A percentile compares a stretch with the other conserved stretches of the same genome.
These are phyloP conservation scores for Misopates orontium DNA, from an alignment of 257 asterid genomes.

Conservation along the genomic window DNA sequence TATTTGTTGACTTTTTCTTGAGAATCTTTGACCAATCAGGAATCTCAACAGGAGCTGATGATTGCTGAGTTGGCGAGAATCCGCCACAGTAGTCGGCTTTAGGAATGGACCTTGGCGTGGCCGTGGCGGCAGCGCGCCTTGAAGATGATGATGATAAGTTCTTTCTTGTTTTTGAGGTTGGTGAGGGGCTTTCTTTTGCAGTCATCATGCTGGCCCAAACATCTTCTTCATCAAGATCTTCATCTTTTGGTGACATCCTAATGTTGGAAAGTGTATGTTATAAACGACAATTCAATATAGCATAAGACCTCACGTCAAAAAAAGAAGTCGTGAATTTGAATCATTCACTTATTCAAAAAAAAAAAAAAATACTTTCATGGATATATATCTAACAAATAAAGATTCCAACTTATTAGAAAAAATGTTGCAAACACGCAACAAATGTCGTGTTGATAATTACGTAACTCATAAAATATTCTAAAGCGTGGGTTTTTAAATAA, in stretches of 20 bases:
- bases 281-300: too few relatives aligned
- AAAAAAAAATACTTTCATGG: too few relatives aligned
- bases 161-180: conserved; percentile 21
- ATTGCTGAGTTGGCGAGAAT: neutral
- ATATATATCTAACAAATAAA: too few relatives aligned
- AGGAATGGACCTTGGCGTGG: conserved; percentile 21
- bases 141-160: conserved; percentile 24
- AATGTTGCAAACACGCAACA: too few relatives aligned
- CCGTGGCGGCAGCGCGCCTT: conserved; percentile 17
- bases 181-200: conserved; percentile 24
- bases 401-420: too few relatives aligned
- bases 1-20: conserved; percentile 16
- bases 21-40: conserved; percentile 36
- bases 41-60: conserved; percentile 35
- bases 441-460: too few relatives aligned
- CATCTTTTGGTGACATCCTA: conserved; percentile 17
- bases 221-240: conserved; percentile 40
- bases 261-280: neutral
- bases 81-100: conserved; percentile 17
- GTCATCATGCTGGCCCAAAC: conserved; percentile 34
- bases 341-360: too few relatives aligned
- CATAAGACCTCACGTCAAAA: too few relatives aligned
- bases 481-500: too few relatives aligned
- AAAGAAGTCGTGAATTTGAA: too few relatives aligned
- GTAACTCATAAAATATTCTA: too few relatives aligned